Evolutionary conservation across 164 flowering plant genomes (phyloP), one percentile per base, ranked within the genome.

Genomic region (Liquidambar formosana): DNA sequence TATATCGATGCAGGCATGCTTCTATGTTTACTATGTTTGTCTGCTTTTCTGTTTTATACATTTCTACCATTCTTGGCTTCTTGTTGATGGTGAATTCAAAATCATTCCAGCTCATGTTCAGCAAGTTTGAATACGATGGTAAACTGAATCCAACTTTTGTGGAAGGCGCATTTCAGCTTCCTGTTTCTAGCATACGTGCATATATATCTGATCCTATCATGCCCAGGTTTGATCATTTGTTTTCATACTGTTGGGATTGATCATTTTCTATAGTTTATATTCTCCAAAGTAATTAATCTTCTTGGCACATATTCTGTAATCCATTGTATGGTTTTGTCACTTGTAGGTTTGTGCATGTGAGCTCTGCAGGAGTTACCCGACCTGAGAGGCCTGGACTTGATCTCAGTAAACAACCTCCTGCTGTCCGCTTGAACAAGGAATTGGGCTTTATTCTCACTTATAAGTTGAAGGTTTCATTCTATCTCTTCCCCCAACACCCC

Each of bases 311-410:
- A 16, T 56, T 11, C 47, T 23, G 8, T 41, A 56, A 22, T 11
- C 59, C 70, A 22, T 61, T 56, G 57, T 54, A 8, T 62, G 61
- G 48, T 69, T 75, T 12, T 52, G 15, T n/a, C 49, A 18, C 52
- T 54, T 82, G 78, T 74, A 95, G 99, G 83, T 89, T 95, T 80
- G 94, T 95, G 26, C 99, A 92, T 75, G 97, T 95, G 73, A 54
- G 99, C 70, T 86, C 97, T 64, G 99, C 99, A n/a, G 99, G 99
- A 69, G 99, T 92, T 70, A 95, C 97, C 8, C 80, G 97, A 67
- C 96, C 96, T 67, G 94, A 86, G 28, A 82, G 97, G 78, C 96
- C 96, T 68, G 97, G 96, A 59, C 91, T 95, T 76, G 97, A 95
- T 83, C 86, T 95, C 44, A 93, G 89, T 73, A 95, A 76, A 79